Conservation (phyloP, 352 stramenopile species). For the Pythium grandisporangium region DNA sequence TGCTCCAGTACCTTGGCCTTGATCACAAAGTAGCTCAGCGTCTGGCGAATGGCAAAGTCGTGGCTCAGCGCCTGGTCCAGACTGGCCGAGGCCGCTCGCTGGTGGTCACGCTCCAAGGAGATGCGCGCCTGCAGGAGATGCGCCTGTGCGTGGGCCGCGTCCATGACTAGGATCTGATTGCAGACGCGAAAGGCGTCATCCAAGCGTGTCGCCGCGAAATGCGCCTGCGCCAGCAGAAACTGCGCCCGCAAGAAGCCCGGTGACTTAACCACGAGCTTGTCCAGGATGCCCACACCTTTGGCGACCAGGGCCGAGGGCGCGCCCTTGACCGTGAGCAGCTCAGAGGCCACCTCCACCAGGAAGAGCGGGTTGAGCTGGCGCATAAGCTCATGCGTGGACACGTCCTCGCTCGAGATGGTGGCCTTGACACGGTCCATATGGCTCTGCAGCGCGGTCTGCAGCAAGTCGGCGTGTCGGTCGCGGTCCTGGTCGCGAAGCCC, state of each 20-base stretch:
- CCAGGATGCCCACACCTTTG: slow-evolving; percentile 69
- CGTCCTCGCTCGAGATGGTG: slow-evolving; percentile 38
- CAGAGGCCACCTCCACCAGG: slow-evolving; percentile 77
- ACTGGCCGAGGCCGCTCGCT: slow-evolving; percentile 47
- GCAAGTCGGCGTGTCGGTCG: slow-evolving; percentile 49
- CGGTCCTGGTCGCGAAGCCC: slow-evolving; percentile 73
- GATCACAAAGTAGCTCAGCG: slow-evolving; percentile 82
- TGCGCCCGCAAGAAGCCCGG: slow-evolving; percentile 82
- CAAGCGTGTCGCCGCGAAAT: slow-evolving; percentile 55
- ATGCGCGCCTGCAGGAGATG: slow-evolving; percentile 84
- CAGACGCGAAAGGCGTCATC: slow-evolving; percentile 77
- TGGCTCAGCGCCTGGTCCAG: slow-evolving; percentile 86
- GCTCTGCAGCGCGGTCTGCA: slow-evolving; percentile 71
- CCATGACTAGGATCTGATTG: slow-evolving; percentile 74
- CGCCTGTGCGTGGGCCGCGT: slow-evolving; percentile 54
- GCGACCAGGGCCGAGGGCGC: slow-evolving; percentile 6
- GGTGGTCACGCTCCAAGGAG: slow-evolving; percentile 70
- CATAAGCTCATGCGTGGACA: slow-evolving; percentile 72
- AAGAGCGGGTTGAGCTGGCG: slow-evolving; percentile 83
- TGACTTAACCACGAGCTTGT: slow-evolving; percentile 76
- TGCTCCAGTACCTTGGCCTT: slow-evolving; percentile 81
- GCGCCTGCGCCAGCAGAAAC: slow-evolving; percentile 72
- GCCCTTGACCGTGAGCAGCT: slow-evolving; percentile 56
- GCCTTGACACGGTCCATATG: slow-evolving; percentile 80
- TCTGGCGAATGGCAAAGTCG: slow-evolving; percentile 84